These are phyloP conservation scores for Xylaria palmicola DNA, from an alignment of 495 filamentous ascomycete genomes.

Conservation along the genomic window DNA sequence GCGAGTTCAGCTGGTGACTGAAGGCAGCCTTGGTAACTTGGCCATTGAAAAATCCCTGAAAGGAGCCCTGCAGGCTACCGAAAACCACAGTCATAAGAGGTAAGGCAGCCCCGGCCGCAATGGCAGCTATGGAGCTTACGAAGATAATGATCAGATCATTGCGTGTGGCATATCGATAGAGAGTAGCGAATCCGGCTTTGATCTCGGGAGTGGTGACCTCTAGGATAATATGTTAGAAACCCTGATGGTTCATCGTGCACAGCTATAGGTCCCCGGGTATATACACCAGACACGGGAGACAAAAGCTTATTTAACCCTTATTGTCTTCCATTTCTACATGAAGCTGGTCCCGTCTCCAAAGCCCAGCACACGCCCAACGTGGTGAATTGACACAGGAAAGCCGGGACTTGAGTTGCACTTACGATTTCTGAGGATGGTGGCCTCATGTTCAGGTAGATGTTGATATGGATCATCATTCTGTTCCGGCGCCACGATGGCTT, in stretches of 20 bases:
- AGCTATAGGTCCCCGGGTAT: neutral
- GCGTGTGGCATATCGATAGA: constrained; percentile 78
- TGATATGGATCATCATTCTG: constrained; percentile 49
- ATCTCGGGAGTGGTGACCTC: constrained; percentile 67
- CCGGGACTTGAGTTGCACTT: neutral
- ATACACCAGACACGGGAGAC: neutral
- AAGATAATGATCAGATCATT: constrained; percentile 73
- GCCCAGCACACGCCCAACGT: neutral
- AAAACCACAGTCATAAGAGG: constrained; percentile 90
- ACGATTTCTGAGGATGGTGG: constrained; percentile 52
- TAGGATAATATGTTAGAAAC: constrained; percentile 5
- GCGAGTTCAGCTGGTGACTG: constrained; percentile 55
- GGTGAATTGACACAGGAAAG: neutral
- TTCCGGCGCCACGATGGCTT: constrained; percentile 33
- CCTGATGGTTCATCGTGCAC: neutral
- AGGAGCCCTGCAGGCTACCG: constrained; percentile 69
- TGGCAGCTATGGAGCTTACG: constrained; percentile 64
- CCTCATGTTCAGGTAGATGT: constrained; percentile 54
- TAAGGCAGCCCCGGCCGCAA: constrained; percentile 75
- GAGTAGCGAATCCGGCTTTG: constrained; percentile 60
- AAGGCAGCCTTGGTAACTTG: constrained; percentile 54
- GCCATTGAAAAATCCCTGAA: constrained; percentile 61
- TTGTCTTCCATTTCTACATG: no score
- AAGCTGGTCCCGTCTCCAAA: no score
- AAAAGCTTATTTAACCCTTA: neutral